Base-by-base conservation (phyloP, 108 stramenopile species). In the Skeletonema menzelii region DNA sequence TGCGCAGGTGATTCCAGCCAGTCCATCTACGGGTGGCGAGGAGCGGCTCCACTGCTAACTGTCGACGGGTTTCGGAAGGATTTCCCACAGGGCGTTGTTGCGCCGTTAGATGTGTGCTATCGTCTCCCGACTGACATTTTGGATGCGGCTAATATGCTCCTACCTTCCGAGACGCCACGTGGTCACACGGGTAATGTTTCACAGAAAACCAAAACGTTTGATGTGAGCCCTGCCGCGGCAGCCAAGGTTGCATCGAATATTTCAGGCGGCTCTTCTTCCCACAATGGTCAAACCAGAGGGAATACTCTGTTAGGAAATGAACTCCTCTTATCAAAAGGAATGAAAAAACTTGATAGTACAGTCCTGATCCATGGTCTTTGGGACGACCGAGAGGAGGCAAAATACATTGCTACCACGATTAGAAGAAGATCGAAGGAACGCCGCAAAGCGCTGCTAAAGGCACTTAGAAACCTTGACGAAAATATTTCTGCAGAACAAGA, bases 21-120 rank as follows among this genome's bases (percentile, higher is more conserved):
- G 53, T 85, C 84, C 13, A 80, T 86, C n/a, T 86, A 86, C 59
- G 85, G 85, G 8, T 86, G 82, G 82, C 65, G 87, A 67, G 87
- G 84, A 22, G 84, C 85, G 6, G 75, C 82, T 15, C 87, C 87
- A 49, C 66, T 67, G 7, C 72, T 85, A 27, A 84, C 84, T 34
- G 75, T 88, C 13, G 80, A 82, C 20, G 72, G 75, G 5, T 88
- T 88, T 62, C 64, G 80, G 15, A 34, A 44, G 6, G 87, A 88
- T 60, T 88, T 69, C 63, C 87, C 87, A 24, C 85, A 86, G 63
- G 87, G 87, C 11, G 59, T 86, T 2, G 76, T 88, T n/a, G 79
- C 82, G 26, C 76, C 78, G 30, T 70, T 85, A 6, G 67, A 59
- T 24, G 81, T 70, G 12, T 75, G 73, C 62, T 88, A 84, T 77